Conservation (phyloP, 2,329 filamentous ascomycete species). For the Botrytis deweyae region DNA sequence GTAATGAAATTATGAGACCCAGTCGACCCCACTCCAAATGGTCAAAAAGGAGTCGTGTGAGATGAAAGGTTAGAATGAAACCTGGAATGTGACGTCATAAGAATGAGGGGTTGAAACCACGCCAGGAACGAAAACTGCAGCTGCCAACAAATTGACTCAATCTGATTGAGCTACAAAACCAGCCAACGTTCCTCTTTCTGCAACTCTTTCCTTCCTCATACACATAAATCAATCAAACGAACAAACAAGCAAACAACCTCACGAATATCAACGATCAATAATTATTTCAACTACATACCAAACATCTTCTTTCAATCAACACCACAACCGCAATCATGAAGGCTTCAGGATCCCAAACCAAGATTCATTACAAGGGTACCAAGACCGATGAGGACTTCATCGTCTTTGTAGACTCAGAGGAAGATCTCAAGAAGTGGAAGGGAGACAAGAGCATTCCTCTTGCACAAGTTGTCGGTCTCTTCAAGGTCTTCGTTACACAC, state of each 20-base stretch:
- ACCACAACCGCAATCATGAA: constrained; percentile 44
- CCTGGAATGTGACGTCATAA: constrained; percentile 19
- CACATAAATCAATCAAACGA: neutral
- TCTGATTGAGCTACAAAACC: constrained; percentile 38
- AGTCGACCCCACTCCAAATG: neutral
- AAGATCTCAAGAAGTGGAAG: constrained; percentile 78
- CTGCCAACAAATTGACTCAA: constrained; percentile 18
- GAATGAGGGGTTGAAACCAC: constrained; percentile 24
- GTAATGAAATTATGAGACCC: neutral
- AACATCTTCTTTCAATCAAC: constrained; percentile 5
- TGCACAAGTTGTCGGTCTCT: constrained; percentile 80
- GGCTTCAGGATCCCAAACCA: constrained; percentile 56
- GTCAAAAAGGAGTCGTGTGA: constrained; percentile 19
- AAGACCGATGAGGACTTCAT: constrained; percentile 66
- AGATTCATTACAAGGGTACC: constrained; percentile 69
- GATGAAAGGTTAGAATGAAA: constrained; percentile 3
- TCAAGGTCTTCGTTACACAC: constrained; percentile 87
- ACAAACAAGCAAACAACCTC: constrained; percentile 5
- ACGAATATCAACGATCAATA: constrained; percentile 19
- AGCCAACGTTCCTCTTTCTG: constrained; percentile 24
- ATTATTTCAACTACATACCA: constrained; percentile 14
- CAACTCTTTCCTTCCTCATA: constrained; percentile 18
- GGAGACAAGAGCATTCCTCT: constrained; percentile 75
- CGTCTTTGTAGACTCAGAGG: constrained; percentile 59
- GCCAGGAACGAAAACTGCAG: constrained; percentile 30